phyloP scores from a whole-genome alignment of 2,329 filamentous ascomycete genomes.

The Eutypa lata region DNA sequence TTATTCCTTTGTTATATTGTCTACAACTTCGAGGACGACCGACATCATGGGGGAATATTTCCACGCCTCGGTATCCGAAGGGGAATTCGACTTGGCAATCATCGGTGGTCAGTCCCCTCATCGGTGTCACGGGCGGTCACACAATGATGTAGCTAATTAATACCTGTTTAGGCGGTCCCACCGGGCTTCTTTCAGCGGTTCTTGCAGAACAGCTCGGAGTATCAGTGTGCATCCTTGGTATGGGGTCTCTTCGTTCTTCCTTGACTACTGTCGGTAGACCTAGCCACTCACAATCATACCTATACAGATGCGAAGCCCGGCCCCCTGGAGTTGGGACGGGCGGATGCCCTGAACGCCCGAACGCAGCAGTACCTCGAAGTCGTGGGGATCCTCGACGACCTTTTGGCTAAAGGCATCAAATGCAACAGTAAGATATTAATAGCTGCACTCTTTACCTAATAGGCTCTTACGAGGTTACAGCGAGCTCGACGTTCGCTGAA shows the following conservation, averaged over 20 bases:
- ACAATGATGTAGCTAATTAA: conserved; percentile 6
- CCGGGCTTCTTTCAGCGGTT: conserved; percentile 42
- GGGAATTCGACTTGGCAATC: conserved; percentile 32
- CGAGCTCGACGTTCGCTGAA: conserved; percentile 44
- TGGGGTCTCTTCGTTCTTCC: conserved; percentile 37
- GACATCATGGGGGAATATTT: neutral
- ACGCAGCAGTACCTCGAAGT: conserved; percentile 47
- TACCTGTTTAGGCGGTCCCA: conserved; percentile 36
- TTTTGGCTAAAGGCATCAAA: conserved; percentile 40
- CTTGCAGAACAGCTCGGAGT: conserved; percentile 40
- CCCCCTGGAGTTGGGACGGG: conserved; percentile 39
- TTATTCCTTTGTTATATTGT: too few relatives aligned
- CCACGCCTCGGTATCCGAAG: neutral
- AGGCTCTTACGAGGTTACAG: conserved; percentile 23
- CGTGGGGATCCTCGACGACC: conserved; percentile 38
- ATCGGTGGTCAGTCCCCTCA: conserved; percentile 29
- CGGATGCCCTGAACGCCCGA: conserved; percentile 46
- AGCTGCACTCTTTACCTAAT: neutral
- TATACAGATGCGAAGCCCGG: conserved; percentile 35
- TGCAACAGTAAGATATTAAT: conserved; percentile 42
- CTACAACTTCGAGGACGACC: too few relatives aligned
- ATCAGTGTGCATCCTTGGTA: conserved; percentile 37
- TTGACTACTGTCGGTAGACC: conserved; percentile 24
- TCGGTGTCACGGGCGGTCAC: neutral
- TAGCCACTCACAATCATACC: neutral